Base-by-base conservation (phyloP, 352 stramenopile genomes). In the Aphanomyces stellatus region DNA sequence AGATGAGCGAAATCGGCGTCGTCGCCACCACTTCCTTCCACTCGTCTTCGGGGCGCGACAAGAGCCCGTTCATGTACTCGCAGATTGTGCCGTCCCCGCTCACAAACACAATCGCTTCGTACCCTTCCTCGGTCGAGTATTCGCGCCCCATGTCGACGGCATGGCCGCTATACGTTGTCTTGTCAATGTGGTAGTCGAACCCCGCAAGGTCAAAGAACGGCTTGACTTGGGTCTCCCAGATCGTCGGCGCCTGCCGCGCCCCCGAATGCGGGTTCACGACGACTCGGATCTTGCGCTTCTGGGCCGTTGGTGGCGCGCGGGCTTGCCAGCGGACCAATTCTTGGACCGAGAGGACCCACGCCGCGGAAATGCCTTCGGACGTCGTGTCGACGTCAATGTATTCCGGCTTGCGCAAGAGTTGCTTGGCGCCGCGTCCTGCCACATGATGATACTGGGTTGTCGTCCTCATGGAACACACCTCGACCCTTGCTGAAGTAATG, bases 311-410 rank as follows among this genome's bases (percentile, higher is more conserved):
- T 43, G 84, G 84, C 31, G 80, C 79, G 13, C 84, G 81, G 53
- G 84, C 84, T 65, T 92, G 84, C 81, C 81, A 92, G 56, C 84
- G 81, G 53, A 92, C 84, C 6, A 92, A 80, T 55, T 92, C 84
- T 65, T 92, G 84, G 37, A 92, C 88, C 30, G 79, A 73, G 1
- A 69, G 68, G 28, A 90, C 73, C 83, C 83, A 92, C 53, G 73
- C 76, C 24, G 77, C 69, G 4, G 81, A 65, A 11, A 88, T 72
- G 0, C 13, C 25, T 48, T 62, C 19, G 62, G 24, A 71, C 73
- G 22, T 41, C 15, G 69, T 30, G 76, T 70, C 67, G 51, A 93
- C 87, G 55, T 89, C 81, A 19, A 87, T 62, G 37, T 49, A 71
- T 28, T 73, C 68, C 19, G 78, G 82, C 33, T 76, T 84, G 19